Base-by-base conservation (phyloP, 495 filamentous ascomycete genomes). In the Penicillium waksmanii region DNA sequence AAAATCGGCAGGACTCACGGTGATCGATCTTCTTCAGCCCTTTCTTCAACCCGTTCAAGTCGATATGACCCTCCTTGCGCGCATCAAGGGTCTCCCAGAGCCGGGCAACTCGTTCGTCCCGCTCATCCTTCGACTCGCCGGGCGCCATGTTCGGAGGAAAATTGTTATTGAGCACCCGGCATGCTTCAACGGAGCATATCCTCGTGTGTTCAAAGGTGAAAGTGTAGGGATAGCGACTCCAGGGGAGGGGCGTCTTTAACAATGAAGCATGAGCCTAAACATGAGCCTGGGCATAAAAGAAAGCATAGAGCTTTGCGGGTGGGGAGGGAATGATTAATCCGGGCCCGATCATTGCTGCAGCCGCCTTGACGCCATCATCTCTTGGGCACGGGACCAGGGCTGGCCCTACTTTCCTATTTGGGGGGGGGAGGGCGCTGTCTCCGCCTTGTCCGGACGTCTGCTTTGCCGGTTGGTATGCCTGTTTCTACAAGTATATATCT, bases 21-120 rank as follows among this genome's bases (percentile, higher is more conserved):
- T 98, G 95, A 72, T 98, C 92, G 58, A 98, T 92, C 72, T 87
- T 89, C 71, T 78, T 87, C 60, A 98, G 73, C 13, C 96, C 95
- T 72, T 85, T 89, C 73, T 92, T 90, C 57, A 98, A 76, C 17
- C 87, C 91, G 68, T 86, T 86, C 52, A 91, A 75, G 76, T 98
- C 93, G 60, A 98, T 77, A 70, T 89, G 84, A 35, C 92, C 92
- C 57, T 88, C 85, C 40, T 83, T 82, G 58, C 83, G 83, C 51
- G 87, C 87, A 70, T 96, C 93, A 62, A 98, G 81, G 53, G 82
- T 85, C 58, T 74, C 75, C 93, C 93, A 97, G 59, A 97, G 83
- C 66, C 84, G 80, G 70, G 89, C 88, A 62, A 96, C 83, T 64
- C 93, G 82, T 68, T 83, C 80, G 69, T 96, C 90, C 66, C 87